Evolutionary conservation across 2,329 filamentous ascomycete species (phyloP), one percentile per base, ranked within the genome.

Genomic region (Aquanectria penicillioides): DNA sequence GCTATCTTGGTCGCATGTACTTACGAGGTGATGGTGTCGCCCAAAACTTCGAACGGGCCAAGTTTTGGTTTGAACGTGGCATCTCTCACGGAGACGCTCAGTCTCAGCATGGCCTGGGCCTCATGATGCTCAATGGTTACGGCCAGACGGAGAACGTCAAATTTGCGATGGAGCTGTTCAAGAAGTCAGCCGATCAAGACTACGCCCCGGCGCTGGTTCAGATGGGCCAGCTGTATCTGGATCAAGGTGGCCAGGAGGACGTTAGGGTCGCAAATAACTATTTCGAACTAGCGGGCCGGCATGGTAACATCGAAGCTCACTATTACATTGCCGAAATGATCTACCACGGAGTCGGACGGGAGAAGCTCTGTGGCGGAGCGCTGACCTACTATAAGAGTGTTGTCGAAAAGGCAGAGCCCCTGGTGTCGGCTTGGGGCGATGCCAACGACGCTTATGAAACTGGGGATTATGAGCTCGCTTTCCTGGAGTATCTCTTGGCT

Each of bases 301-400:
- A 93, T 72, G 89, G 89, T 12, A 91, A 93, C 71, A 90, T 97
- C 61, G 93, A 97, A 75, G 91, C 93, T 0, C 92, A 92, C 72
- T 97, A 97, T 77, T 97, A 97, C 73, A 86, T 97, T 4, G 94
- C 92, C 2, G 94, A 97, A 76, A 87, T 97, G 80, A 89, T 89
- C 20, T 86, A 94, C 66, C 86, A 92, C 62, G 93, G 92, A 0
- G 85, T 96, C 25, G 93, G 92, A 5, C 84, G 91, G 29, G 92
- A 97, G 64, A 88, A 89, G 66, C 89, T 90, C 11, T 97, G 94
- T 69, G 84, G 83, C 7, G 83, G 92, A 57, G 93, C 94, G 2
- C 84, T 92, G 36, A 85, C 85, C 11, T 96, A 95, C 73, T 97
- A 97, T 78, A 93, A 93, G 75, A 85, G 83, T 64, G 90, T 93